phyloP scores from a whole-genome alignment of 2,329 filamentous ascomycete species.

The Trichothecium sympodiale region DNA sequence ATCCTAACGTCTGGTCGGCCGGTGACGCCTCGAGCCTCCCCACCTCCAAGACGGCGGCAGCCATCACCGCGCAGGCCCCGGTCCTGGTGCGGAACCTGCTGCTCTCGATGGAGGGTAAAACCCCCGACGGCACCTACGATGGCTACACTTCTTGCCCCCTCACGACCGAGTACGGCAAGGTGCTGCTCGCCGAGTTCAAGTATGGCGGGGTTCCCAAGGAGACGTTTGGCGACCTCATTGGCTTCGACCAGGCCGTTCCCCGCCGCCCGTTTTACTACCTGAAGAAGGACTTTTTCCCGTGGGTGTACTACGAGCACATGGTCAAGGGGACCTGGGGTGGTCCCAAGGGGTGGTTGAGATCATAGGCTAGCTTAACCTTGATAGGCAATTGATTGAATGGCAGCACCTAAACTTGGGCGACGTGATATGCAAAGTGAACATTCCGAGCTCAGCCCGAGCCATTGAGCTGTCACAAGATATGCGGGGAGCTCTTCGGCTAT shows the following conservation, averaged over 20 bases:
- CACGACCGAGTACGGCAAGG: constrained; percentile 46
- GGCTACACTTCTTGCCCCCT: constrained; percentile 47
- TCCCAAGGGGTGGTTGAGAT: constrained; percentile 36
- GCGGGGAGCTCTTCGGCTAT: too few relatives aligned
- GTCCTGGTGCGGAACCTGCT: constrained; percentile 39
- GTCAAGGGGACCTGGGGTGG: constrained; percentile 53
- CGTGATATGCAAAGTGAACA: too few relatives aligned
- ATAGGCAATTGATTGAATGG: too few relatives aligned
- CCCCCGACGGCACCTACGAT: constrained; percentile 33
- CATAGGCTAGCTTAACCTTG: too few relatives aligned
- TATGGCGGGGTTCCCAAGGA: constrained; percentile 53
- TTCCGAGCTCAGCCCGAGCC: too few relatives aligned
- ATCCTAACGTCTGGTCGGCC: constrained; percentile 44
- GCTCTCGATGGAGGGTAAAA: constrained; percentile 30
- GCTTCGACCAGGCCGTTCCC: constrained; percentile 45
- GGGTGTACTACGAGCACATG: constrained; percentile 51
- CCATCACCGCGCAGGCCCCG: constrained; percentile 38
- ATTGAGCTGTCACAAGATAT: too few relatives aligned
- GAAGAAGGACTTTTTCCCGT: constrained; percentile 58
- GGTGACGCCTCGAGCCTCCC: constrained; percentile 49
- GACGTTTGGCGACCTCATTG: constrained; percentile 43
- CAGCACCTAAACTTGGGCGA: too few relatives aligned
- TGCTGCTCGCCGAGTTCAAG: constrained; percentile 54
- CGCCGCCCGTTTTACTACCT: constrained; percentile 48
- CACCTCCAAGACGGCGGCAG: constrained; percentile 45